Percentiles rank a stretch among this genome's conserved stretches.
Conservation (phyloP, 1,284 basidiomycete genomes). For the Marasmius oreades region DNA sequence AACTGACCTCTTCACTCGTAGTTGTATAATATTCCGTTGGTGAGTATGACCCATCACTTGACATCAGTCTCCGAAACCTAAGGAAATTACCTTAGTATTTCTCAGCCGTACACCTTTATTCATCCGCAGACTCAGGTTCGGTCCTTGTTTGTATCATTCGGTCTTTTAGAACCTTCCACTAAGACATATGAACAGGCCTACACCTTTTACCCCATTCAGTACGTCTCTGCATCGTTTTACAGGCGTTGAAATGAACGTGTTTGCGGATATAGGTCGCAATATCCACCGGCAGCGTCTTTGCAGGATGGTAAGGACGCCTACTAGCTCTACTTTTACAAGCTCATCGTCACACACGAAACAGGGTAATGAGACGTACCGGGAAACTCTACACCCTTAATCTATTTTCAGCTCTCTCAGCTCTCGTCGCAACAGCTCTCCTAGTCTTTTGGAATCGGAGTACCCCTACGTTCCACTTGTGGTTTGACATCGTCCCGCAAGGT, state of each 20-base stretch:
- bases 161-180: slow-evolving; percentile 14
- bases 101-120: slow-evolving; percentile 76
- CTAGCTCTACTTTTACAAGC: not conserved
- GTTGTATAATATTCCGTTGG: slow-evolving; percentile 85
- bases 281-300: slow-evolving; percentile 76
- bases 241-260: slow-evolving; percentile 2
- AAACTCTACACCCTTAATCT: slow-evolving; percentile 75
- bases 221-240: slow-evolving; percentile 14
- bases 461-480: slow-evolving; percentile 64
- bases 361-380: slow-evolving; percentile 81
- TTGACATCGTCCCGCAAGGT: slow-evolving; percentile 75
- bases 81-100: slow-evolving; percentile 57
- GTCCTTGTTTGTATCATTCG: slow-evolving; percentile 18
- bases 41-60: slow-evolving; percentile 29
- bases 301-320: slow-evolving; percentile 65
- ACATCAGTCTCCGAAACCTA: slow-evolving; percentile 12
- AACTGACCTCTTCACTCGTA: slow-evolving; percentile 27
- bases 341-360: slow-evolving; percentile 29
- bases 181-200: slow-evolving; percentile 44
- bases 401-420: slow-evolving; percentile 47
- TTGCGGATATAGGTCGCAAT: slow-evolving; percentile 55
- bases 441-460: slow-evolving; percentile 63
- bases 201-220: slow-evolving; percentile 84
- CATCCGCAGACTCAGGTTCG: slow-evolving; percentile 70
- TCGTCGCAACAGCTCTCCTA: slow-evolving; percentile 56